Evolutionary conservation across 257 asterid species (phyloP).

Genomic region (Petunia secreta): DNA sequence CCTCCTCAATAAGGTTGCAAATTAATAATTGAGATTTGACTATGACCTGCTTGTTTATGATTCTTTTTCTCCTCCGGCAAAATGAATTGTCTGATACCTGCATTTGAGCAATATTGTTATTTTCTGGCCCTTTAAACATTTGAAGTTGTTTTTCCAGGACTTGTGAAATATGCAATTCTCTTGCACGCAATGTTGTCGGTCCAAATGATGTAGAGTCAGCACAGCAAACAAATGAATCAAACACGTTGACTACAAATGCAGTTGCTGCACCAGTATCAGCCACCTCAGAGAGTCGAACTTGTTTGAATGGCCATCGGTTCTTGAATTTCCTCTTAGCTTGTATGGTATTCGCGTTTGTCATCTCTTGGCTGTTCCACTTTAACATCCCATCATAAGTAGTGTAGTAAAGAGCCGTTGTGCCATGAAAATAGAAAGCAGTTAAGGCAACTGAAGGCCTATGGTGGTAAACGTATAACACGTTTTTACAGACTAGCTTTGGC

Average conservation of each 20-base stretch:
- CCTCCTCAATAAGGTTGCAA: background rate
- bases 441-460: background rate
- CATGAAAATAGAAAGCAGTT: constrained; percentile 5
- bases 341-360: constrained; percentile 87
- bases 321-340: constrained; percentile 80
- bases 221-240: constrained; percentile 49
- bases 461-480: background rate
- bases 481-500: background rate
- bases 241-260: constrained; percentile 30
- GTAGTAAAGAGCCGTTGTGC: background rate
- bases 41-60: background rate
- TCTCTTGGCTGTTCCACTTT: constrained; percentile 93
- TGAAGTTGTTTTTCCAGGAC: constrained; percentile 50
- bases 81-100: background rate
- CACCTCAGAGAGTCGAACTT: constrained; percentile 42
- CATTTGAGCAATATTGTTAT: background rate
- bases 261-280: constrained; percentile 37
- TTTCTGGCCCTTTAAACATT: background rate
- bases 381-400: constrained; percentile 63
- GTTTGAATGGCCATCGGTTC: constrained; percentile 75
- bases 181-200: constrained; percentile 73
- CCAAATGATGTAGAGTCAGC: constrained; percentile 52
- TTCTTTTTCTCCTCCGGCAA: background rate
- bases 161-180: constrained; percentile 87
- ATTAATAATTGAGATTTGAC: background rate